phyloP scores from a whole-genome alignment of 257 asterid species.

The Marsdenia floribunda region DNA sequence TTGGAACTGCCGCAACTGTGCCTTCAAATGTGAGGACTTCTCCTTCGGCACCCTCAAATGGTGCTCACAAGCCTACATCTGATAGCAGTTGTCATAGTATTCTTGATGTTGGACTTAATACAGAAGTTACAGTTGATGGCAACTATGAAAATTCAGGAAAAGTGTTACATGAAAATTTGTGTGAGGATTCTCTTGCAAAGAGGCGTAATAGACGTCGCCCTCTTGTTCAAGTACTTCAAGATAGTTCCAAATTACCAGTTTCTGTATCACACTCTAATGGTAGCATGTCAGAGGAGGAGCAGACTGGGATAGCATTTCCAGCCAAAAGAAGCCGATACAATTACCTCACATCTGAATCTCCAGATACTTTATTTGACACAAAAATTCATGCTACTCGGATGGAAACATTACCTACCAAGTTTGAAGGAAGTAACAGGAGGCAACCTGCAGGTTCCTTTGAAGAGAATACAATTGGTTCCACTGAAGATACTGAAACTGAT shows the following conservation, averaged over 20 bases:
- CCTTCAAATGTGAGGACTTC: conserved; percentile 44
- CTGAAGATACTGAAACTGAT: conserved; percentile 95
- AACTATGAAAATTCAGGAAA: conserved; percentile 18
- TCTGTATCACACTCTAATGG: conserved; percentile 30
- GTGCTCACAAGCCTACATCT: conserved; percentile 22
- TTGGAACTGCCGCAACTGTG: conserved; percentile 51
- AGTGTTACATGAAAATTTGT: conserved; percentile 21
- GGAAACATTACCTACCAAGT: conserved; percentile 45
- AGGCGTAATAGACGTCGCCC: conserved; percentile 27
- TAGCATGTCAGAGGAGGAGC: conserved; percentile 55
- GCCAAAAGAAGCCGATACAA: conserved; percentile 56
- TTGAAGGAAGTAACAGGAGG: conserved; percentile 40
- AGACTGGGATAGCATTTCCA: conserved; percentile 37
- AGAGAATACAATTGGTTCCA: conserved; percentile 59
- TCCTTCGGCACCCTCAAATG: conserved; percentile 23
- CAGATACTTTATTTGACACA: conserved; percentile 39
- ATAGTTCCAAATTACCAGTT: conserved; percentile 29
- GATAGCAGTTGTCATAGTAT: conserved; percentile 14
- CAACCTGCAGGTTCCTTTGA: conserved; percentile 44
- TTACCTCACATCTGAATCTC: conserved; percentile 40
- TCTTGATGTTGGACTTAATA: conserved; percentile 21
- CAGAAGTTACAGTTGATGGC: conserved; percentile 21
- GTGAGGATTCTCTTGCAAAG: conserved; percentile 34
- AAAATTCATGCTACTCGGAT: conserved; percentile 37
- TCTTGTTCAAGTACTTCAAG: conserved; percentile 34